Conservation (phyloP, 116 monocot species). For the Posidonia oceanica region DNA sequence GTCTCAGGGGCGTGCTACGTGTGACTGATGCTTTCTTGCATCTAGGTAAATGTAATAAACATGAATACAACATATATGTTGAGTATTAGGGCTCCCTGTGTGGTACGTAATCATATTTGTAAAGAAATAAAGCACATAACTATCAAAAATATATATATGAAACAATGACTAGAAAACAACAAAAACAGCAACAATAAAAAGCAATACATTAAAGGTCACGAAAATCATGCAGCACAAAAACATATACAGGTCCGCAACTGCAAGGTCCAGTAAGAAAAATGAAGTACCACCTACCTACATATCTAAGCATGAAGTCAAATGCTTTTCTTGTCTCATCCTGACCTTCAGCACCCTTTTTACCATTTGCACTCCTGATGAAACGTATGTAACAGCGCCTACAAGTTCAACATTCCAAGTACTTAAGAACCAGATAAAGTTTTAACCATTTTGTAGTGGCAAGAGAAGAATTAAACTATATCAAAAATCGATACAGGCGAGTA, state of each 20-base stretch:
- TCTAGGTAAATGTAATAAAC: background rate
- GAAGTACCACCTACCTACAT: constrained; percentile 48
- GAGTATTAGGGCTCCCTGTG: background rate
- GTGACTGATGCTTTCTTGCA: no score
- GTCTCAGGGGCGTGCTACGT: no score
- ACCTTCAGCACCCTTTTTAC: constrained; percentile 80
- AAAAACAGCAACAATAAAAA: no score
- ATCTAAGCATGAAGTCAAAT: constrained; percentile 89
- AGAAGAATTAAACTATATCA: background rate
- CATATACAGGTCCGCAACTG: background rate
- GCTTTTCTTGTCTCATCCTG: constrained; percentile 87
- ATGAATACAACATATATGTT: background rate
- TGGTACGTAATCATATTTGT: background rate
- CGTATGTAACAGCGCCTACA: constrained; percentile 90
- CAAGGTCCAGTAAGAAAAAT: constrained; percentile 1
- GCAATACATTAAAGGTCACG: no score
- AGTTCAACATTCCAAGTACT: background rate
- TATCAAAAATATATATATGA: no score
- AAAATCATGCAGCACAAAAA: background rate
- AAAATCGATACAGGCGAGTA: no score
- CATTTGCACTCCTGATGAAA: constrained; percentile 81
- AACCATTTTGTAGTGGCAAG: background rate
- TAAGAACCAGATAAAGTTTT: background rate
- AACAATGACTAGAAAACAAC: no score
- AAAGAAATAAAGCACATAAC: no score